These are phyloP conservation scores for Protomyces gravidus DNA, from an alignment of 1,139 yeast species.

Conservation along the genomic window DNA sequence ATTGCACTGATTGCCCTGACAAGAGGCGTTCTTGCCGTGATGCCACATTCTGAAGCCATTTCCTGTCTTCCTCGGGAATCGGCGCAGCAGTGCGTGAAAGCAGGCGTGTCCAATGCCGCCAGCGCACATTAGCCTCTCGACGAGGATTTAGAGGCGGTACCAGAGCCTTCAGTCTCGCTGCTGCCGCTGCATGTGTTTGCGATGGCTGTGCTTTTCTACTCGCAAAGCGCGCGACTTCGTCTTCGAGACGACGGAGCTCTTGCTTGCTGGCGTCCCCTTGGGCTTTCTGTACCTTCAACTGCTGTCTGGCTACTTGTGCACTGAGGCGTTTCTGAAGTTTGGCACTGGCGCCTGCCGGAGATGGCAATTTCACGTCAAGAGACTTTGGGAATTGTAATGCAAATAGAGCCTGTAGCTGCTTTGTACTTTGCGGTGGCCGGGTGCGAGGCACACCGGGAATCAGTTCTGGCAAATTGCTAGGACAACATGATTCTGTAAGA, in stretches of 20 bases:
- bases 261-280: background rate
- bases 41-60: background rate
- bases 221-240: background rate
- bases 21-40: background rate
- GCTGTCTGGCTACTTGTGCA: background rate
- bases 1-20: background rate
- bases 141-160: constrained; percentile 1
- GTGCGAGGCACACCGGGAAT: constrained; percentile 13
- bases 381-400: constrained; percentile 7
- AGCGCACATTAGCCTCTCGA: constrained; percentile 9
- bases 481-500: background rate
- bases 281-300: background rate
- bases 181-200: background rate
- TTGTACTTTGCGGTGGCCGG: background rate
- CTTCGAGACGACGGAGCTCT: background rate
- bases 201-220: background rate
- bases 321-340: background rate
- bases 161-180: background rate
- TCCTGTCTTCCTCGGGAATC: constrained; percentile 1
- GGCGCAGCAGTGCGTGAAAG: constrained; percentile 8
- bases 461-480: constrained; percentile 3
- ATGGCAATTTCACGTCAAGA: background rate
- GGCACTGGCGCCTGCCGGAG: constrained; percentile 9
- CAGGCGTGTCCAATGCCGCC: constrained; percentile 15
- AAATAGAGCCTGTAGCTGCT: constrained; percentile 6